Evolutionary conservation across 257 asterid genomes (phyloP).

Genomic region (Voacanga thouarsii): DNA sequence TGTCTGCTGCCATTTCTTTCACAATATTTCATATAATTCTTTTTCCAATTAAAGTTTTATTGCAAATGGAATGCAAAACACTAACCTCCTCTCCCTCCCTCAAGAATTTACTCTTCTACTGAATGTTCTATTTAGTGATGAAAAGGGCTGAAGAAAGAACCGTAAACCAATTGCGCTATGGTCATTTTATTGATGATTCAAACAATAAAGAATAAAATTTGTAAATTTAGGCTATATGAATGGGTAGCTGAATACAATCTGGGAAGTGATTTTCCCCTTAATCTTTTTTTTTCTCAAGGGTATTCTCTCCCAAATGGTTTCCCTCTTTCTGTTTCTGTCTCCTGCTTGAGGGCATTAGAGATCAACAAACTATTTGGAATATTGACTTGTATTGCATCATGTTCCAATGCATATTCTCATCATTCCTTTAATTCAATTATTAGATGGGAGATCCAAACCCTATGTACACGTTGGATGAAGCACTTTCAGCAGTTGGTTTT

Average conservation of each 20-base stretch:
- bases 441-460: constrained; percentile 56
- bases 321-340: background rate
- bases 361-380: too few species aligned
- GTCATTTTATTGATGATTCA: background rate
- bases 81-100: background rate
- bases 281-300: background rate
- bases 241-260: background rate
- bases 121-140: background rate
- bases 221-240: background rate
- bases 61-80: background rate
- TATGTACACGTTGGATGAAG: constrained; percentile 63
- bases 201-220: background rate
- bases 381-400: background rate
- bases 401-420: background rate
- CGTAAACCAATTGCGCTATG: background rate
- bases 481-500: constrained; percentile 59
- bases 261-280: background rate
- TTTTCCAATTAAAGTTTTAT: background rate
- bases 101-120: background rate
- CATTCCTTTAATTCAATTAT: background rate
- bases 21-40: background rate
- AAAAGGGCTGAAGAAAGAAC: background rate
- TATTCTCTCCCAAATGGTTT: background rate
- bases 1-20: background rate
- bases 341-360: background rate